Conservation (phyloP, 2,329 filamentous ascomycete genomes). For the Colletotrichum sp. region DNA sequence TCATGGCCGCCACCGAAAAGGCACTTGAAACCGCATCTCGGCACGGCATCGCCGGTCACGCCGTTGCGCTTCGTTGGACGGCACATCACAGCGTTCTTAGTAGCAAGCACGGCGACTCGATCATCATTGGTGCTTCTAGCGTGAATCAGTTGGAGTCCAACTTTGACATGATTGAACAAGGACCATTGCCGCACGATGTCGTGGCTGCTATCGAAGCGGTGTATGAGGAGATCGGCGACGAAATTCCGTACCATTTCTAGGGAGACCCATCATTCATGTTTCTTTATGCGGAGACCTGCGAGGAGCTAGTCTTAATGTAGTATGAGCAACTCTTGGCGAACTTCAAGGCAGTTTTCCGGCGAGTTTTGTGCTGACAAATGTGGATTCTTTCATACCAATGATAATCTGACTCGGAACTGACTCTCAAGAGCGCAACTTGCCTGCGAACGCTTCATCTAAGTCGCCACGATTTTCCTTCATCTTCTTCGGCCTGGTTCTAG, state of each 20-base stretch:
- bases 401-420: not conserved
- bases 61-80: conserved; percentile 46
- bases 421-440: not conserved
- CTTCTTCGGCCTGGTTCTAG: not conserved
- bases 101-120: conserved; percentile 34
- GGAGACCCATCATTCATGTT: not conserved
- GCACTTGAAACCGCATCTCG: conserved; percentile 30
- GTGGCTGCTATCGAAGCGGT: conserved; percentile 20
- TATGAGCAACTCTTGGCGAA: not conserved
- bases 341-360: not conserved
- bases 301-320: not conserved
- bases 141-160: conserved; percentile 38
- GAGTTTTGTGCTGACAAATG: not conserved
- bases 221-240: not conserved
- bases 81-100: conserved; percentile 38
- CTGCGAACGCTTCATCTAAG: not conserved
- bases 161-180: conserved; percentile 39
- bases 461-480: not conserved
- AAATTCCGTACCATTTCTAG: not conserved
- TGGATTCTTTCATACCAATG: not conserved
- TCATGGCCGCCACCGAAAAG: conserved; percentile 30
- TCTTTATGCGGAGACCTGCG: not conserved
- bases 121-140: conserved; percentile 41
- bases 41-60: conserved; percentile 41
- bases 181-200: conserved; percentile 42